phyloP scores from a whole-genome alignment of 1,139 yeast genomes.

The Chernovozyma aurita region DNA sequence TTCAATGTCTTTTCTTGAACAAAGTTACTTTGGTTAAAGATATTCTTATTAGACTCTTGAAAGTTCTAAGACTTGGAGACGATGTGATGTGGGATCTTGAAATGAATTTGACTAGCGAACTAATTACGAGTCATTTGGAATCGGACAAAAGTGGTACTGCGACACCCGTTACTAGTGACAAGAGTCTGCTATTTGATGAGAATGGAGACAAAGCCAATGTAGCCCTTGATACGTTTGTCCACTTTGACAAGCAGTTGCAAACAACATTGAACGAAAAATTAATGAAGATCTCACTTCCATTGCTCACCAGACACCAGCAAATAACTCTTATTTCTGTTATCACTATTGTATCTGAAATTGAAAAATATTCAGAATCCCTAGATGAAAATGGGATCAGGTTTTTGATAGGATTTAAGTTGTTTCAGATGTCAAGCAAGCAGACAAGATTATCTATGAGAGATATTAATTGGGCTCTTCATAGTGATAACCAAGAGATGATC shows the following conservation, averaged over 20 bases:
- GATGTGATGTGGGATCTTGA: slow-evolving; percentile 33
- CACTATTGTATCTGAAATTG: slow-evolving; percentile 56
- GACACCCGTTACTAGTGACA: background rate
- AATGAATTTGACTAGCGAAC: slow-evolving; percentile 16
- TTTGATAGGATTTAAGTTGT: slow-evolving; percentile 68
- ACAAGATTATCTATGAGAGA: slow-evolving; percentile 67
- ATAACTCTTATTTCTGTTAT: slow-evolving; percentile 71
- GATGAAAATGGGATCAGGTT: slow-evolving; percentile 75
- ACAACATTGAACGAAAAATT: slow-evolving; percentile 55
- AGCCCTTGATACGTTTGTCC: slow-evolving; percentile 29
- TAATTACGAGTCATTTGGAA: background rate
- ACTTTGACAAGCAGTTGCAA: slow-evolving; percentile 44
- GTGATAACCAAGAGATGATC: slow-evolving; percentile 69
- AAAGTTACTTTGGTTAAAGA: slow-evolving; percentile 54
- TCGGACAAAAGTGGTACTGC: background rate
- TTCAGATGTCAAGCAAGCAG: slow-evolving; percentile 44
- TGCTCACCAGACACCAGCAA: slow-evolving; percentile 87
- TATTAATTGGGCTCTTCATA: slow-evolving; percentile 81
- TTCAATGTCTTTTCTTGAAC: slow-evolving; percentile 69
- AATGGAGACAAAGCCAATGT: slow-evolving; percentile 1
- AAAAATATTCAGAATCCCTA: slow-evolving; percentile 41
- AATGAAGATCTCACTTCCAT: slow-evolving; percentile 66
- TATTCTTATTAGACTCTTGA: slow-evolving; percentile 51
- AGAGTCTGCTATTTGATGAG: background rate
- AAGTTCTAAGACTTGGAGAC: slow-evolving; percentile 41